These are phyloP conservation scores for Spathaspora gorwiae DNA, from an alignment of 805 yeast genomes.

Conservation along the genomic window DNA sequence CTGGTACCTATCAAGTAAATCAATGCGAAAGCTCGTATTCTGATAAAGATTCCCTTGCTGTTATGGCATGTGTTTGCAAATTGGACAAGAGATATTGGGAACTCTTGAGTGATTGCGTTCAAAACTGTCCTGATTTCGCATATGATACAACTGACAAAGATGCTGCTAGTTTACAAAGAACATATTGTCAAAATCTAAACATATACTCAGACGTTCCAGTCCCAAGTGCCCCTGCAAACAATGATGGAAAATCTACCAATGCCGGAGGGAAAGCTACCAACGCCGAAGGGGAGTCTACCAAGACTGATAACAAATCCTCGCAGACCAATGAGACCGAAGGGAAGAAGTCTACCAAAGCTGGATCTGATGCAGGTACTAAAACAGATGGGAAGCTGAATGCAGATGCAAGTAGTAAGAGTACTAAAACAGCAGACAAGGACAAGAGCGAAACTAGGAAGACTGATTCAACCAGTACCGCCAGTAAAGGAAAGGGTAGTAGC, in stretches of 20 bases:
- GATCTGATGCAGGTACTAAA: not conserved
- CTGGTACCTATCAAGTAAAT: not conserved
- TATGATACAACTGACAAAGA: not conserved
- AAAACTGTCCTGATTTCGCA: not conserved
- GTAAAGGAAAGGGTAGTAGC: too few relatives aligned
- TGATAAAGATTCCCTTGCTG: not conserved
- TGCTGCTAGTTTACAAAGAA: not conserved
- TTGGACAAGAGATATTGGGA: not conserved
- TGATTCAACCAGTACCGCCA: not conserved
- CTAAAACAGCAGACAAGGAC: not conserved
- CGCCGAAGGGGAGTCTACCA: not conserved
- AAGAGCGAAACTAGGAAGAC: not conserved
- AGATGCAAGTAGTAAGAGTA: not conserved
- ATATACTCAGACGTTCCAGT: not conserved
- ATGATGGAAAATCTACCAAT: not conserved
- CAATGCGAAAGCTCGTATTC: not conserved
- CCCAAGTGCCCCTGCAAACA: not conserved
- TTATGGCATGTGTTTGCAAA: constrained; percentile 1
- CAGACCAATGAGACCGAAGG: not conserved
- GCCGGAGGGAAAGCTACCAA: not conserved
- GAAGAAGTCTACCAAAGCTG: not conserved
- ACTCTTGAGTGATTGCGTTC: not conserved
- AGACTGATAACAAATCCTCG: not conserved
- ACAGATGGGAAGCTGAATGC: not conserved
- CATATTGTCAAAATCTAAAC: constrained; percentile 1